Evolutionary conservation across 163 green algal genomes (phyloP), one percentile per base, ranked within the genome.

Genomic region (Chloromonas sp.): DNA sequence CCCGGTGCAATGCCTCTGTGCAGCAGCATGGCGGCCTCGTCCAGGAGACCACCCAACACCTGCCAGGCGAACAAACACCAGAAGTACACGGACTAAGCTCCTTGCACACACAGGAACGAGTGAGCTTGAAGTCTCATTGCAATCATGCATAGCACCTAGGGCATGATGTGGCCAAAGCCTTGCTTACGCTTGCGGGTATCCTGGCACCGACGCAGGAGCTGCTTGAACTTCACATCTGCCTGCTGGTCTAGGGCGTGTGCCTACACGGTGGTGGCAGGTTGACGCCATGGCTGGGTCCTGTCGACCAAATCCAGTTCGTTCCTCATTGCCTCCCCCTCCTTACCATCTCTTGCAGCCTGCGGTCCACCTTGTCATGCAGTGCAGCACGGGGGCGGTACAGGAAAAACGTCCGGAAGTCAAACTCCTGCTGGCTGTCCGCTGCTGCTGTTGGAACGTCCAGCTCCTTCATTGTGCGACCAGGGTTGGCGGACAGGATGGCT

Each of bases 291-390:
- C 36, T 36, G 36, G 36, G 36, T 36, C 36, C 36, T 36, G 36
- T 36, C 36, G 36, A 36, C 36, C 36, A 36, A 36, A 36, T 36
- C 36, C 36, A 36, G 36, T 36, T 36, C 36, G 36, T 36, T 36
- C 36, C 36, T 36, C 36, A 36, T 36, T 36, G 36, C 36, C 36
- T 36, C 36, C 36, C 36, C 36, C 36, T 36, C 36, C 71, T 14
- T 14, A 92, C 87, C 95, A 98, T 98, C 61, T 95, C 83, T 87
- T 99, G 96, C 36, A 95, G 92, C 5, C 96, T 89, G 1, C 70
- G 62, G 58, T 94, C 94, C 15, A 99, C 98, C 70, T 93, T 90
- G 62, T 93, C 89, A 87, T 96, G 98, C 83, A 98, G 89, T 79
- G 93, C 80, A 13, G 94, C 2, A 0, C 96, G 90, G 0, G 94